Base-by-base conservation (phyloP, 768 basidiomycete species). In the Collybiopsis confluens region DNA sequence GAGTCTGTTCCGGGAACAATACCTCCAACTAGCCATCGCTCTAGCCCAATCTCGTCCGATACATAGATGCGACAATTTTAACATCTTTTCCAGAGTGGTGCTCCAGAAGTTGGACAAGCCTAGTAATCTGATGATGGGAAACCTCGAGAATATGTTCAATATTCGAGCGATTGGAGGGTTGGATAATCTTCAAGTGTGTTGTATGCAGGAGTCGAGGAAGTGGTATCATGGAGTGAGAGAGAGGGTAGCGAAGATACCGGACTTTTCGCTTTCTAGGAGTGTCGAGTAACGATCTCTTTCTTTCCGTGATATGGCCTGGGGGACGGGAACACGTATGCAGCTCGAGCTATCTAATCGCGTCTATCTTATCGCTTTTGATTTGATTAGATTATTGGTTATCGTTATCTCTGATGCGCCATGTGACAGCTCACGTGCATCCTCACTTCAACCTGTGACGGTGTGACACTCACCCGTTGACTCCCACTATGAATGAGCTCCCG, bases 1-100 rank as follows among this genome's bases (percentile, higher is more conserved):
- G 47, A 48, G 47, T 24, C 30, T 48, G 6, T 48, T 48, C 47
- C 47, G 47, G 23, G 47, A 48, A 48, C 47, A 48, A 38, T 48
- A 48, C 21, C 47, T 48, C 3, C 47, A 48, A 24, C 35, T 48
- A 15, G 9, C 47, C 4, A 48, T 48, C 35, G 47, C 47, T 6
- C 47, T 48, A 21, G 47, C 47, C 20, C 47, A 48, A 35, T 48
- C 47, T 37, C 47, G 47, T 15, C 47, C 47, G 8, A 30, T 20
- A 24, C 47, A 48, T 21, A 20, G 23, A 37, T 48, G 47, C 23
- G 47, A 48, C 1, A 36, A 48, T 18, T 48, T 48, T 13, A 24
- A 23, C 21, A 48, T 36, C 21, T 48, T 48, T 21, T 36, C 47
- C 37, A 30, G 47, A 21, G 47, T 48, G 33, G 47, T 48, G 21